phyloP scores from a whole-genome alignment of 805 yeast species.

The Barnettozyma sucrosica region DNA sequence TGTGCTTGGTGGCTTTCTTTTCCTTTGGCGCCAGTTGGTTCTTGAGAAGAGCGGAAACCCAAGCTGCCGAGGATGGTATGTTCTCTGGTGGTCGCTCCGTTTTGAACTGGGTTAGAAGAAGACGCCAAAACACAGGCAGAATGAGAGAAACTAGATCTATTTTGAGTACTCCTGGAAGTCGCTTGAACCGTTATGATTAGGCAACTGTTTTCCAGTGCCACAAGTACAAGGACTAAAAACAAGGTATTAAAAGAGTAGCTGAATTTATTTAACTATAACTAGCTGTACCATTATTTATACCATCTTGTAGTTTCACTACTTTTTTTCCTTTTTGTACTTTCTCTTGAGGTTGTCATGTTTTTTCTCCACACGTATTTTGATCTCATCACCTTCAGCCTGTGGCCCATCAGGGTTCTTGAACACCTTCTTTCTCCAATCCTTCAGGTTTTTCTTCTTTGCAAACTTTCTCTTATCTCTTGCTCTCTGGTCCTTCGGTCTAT shows the following conservation, averaged over 20 bases:
- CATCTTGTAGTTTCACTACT: neutral
- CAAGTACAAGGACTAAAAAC: too few relatives aligned
- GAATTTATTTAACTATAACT: neutral
- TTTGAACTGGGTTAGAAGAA: slow-evolving; percentile 21
- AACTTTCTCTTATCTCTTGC: slow-evolving; percentile 78
- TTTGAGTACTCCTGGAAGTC: slow-evolving; percentile 20
- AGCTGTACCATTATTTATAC: neutral
- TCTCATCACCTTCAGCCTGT: slow-evolving; percentile 20
- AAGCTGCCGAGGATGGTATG: slow-evolving; percentile 18
- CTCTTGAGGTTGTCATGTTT: slow-evolving; percentile 3
- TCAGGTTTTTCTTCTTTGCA: slow-evolving; percentile 72
- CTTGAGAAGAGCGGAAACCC: slow-evolving; percentile 31
- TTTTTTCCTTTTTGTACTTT: neutral
- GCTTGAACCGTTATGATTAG: slow-evolving; percentile 23
- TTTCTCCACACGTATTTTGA: slow-evolving; percentile 21
- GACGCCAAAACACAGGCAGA: slow-evolving; percentile 14
- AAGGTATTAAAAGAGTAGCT: neutral
- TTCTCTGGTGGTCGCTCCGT: slow-evolving; percentile 27
- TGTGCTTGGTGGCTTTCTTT: slow-evolving; percentile 35
- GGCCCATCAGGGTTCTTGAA: slow-evolving; percentile 59
- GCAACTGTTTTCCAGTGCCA: too few relatives aligned
- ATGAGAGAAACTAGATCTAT: slow-evolving; percentile 25
- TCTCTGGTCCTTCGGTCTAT: slow-evolving; percentile 67
- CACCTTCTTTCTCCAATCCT: slow-evolving; percentile 85
- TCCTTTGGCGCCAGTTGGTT: slow-evolving; percentile 37